Conservation (phyloP, 805 yeast species). For the Metschnikowia cubensis region DNA sequence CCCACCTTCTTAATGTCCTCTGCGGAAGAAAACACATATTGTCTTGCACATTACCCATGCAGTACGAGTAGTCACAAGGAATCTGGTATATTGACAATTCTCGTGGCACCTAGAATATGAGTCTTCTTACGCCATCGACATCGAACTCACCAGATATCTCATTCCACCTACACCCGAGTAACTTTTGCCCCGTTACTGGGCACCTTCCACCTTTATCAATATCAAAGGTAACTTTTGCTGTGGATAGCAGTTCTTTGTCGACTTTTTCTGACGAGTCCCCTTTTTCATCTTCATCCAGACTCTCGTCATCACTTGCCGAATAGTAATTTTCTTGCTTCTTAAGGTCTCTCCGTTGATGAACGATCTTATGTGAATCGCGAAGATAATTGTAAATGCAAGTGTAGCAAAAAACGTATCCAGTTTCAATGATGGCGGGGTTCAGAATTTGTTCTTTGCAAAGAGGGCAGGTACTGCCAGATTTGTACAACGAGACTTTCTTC, state of each 20-base stretch:
- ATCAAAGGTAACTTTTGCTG: background rate
- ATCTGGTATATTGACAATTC: background rate
- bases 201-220: conserved; percentile 58
- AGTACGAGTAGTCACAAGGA: too few species aligned
- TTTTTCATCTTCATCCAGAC: conserved; percentile 7
- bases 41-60: too few species aligned
- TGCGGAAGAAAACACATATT: too few species aligned
- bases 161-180: conserved; percentile 69
- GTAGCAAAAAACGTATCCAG: conserved; percentile 89
- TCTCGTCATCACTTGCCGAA: conserved; percentile 9
- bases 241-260: conserved; percentile 5
- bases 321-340: conserved; percentile 15
- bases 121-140: conserved; percentile 67
- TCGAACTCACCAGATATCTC: conserved; percentile 60
- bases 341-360: conserved; percentile 12
- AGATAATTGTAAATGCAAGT: conserved; percentile 73
- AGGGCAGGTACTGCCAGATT: conserved; percentile 50
- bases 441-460: conserved; percentile 60
- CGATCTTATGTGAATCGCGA: conserved; percentile 41
- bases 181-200: conserved; percentile 71
- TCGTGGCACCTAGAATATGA: conserved; percentile 48
- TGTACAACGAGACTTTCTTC: conserved; percentile 22
- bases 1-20: too few species aligned
- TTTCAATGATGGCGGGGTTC: conserved; percentile 84
- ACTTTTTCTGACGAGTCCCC: conserved; percentile 9